These are phyloP conservation scores for Helianthus annuus DNA, from an alignment of 129 eudicot species.

Conservation along the genomic window DNA sequence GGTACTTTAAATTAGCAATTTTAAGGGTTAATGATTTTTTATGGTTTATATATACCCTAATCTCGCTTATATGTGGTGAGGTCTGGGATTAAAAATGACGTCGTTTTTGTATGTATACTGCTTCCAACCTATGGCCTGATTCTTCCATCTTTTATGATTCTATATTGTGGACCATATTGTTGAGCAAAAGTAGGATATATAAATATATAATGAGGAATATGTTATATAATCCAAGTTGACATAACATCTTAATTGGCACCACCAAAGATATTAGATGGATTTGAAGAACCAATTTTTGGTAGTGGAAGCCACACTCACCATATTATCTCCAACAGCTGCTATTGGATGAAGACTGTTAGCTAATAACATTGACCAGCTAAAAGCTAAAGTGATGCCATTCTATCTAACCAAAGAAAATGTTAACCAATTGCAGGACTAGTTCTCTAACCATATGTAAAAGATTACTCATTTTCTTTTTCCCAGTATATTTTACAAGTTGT, in stretches of 20 bases:
- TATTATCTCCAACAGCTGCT: slow-evolving; percentile 14
- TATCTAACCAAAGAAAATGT: background rate
- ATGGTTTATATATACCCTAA: background rate
- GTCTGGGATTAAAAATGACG: slow-evolving; percentile 7
- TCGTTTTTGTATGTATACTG: slow-evolving; percentile 9
- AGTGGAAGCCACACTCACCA: slow-evolving; percentile 35
- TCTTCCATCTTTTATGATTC: slow-evolving; percentile 37
- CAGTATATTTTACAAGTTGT: background rate
- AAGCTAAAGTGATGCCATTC: background rate
- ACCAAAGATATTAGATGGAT: slow-evolving; percentile 34
- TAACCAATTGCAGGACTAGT: background rate
- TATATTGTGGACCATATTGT: slow-evolving; percentile 39
- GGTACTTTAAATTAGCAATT: no score
- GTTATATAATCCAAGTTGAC: slow-evolving; percentile 33
- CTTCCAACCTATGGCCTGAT: slow-evolving; percentile 20
- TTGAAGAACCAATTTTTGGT: slow-evolving; percentile 34
- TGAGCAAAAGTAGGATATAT: slow-evolving; percentile 28
- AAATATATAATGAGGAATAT: slow-evolving; percentile 34
- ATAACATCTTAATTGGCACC: slow-evolving; percentile 32
- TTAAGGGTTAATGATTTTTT: background rate
- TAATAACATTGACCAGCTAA: slow-evolving; percentile 4
- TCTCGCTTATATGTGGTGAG: slow-evolving; percentile 8
- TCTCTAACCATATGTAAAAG: background rate
- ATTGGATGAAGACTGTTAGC: slow-evolving; percentile 2
- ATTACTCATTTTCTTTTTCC: background rate